Evolutionary conservation across 164 flowering plant genomes (phyloP), one percentile per base, ranked within the genome.

Genomic region (Cinnamomum chago): DNA sequence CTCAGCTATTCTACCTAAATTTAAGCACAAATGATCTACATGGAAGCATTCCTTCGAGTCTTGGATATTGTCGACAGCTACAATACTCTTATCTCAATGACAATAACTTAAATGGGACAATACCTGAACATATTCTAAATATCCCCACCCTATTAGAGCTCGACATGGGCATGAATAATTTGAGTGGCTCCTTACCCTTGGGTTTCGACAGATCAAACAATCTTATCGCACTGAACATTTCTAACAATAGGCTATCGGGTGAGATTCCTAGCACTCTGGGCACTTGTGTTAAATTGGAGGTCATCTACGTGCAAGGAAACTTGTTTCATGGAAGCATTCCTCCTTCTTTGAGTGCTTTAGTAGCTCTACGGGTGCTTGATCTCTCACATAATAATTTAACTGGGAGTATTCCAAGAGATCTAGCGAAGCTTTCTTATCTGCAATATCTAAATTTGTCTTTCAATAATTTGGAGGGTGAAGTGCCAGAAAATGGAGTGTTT

Each of bases 391-490:
- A 83, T 74, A 79, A 77, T 3, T 79, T 83, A 28, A 75, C 86
- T 0, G 82, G 86, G 0, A 22, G 17, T 20, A 81, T 81, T 67
- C 84, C 85, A n/a, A 14, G 14, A n/a, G 73, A 52, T 52, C 62
- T 83, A 3, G 74, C 22, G 20, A 65, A 47, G 13, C 27, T 81
- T n/a, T 24, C 22, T 3, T 51, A 17, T 14, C 35, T 83, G 40
- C 30, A 40, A 18, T 24, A 40, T 15, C 28, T 83, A 17, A 79
- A 84, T 68, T 60, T 86, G 2, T 84, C 89, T 18, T 82, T 64
- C 76, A 86, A 86, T 62, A 51, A 77, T 25, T 25, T 86, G 6
- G 83, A 83, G 17, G 87, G 86, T 7, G 81, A 80, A 52, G 83
- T 84, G 24, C 85, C 89, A 55, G 73, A 24, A 2, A 35, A 67